These are phyloP conservation scores for Zoysia matrella DNA, from an alignment of 202 grass and related monocot species.

Conservation along the genomic window DNA sequence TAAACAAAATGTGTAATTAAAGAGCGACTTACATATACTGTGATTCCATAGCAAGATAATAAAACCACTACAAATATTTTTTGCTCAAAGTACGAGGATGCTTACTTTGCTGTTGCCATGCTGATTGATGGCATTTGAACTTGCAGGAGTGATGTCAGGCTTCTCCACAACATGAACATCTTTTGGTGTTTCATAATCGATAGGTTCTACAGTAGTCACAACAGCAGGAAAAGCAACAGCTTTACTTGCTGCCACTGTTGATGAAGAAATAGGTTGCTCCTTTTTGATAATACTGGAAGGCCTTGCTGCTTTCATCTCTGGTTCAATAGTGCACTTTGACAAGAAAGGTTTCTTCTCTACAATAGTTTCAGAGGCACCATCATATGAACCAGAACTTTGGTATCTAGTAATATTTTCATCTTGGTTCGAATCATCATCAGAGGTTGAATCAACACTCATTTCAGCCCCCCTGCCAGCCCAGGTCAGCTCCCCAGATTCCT, in stretches of 20 bases:
- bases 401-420: conserved; percentile 46
- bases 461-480: conserved; percentile 47
- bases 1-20: not conserved
- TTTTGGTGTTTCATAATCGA: conserved; percentile 54
- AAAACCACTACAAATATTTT: conserved; percentile 12
- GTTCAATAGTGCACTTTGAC: conserved; percentile 43
- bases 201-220: conserved; percentile 58
- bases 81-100: not conserved
- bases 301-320: conserved; percentile 28
- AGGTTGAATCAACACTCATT: conserved; percentile 58
- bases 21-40: not conserved
- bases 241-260: conserved; percentile 52
- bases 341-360: conserved; percentile 49
- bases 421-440: conserved; percentile 56
- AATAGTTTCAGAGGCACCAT: conserved; percentile 29
- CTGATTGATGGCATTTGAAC: conserved; percentile 44
- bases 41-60: not conserved
- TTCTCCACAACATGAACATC: conserved; percentile 81
- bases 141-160: conserved; percentile 42
- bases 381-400: conserved; percentile 43
- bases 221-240: conserved; percentile 52
- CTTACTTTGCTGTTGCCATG: conserved; percentile 69
- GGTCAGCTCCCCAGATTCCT: conserved; percentile 56
- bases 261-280: conserved; percentile 45
- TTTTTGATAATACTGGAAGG: conserved; percentile 46